Conservation (phyloP, 306 rosid species). For the Prunus mira region DNA sequence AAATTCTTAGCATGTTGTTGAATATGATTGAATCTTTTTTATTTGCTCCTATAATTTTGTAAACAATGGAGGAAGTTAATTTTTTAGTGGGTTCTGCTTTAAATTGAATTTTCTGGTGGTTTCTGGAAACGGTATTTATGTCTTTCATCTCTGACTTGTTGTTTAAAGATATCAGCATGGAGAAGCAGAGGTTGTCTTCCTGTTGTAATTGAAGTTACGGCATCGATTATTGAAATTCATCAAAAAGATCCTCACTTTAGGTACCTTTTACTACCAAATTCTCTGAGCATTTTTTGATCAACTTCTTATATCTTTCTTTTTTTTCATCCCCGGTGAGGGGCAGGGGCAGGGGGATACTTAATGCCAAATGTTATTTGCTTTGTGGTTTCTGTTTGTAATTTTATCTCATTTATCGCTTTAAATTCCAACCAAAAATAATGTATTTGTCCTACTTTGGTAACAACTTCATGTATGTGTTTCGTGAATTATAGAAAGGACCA, state of each 20-base stretch:
- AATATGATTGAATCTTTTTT: not conserved
- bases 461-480: not conserved
- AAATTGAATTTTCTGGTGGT: not conserved
- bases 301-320: not conserved
- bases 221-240: constrained; percentile 70
- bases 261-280: constrained; percentile 29
- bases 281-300: not conserved
- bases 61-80: not conserved
- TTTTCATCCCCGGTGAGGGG: not conserved
- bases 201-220: constrained; percentile 61
- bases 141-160: not conserved
- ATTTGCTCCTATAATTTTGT: not conserved
- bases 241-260: constrained; percentile 56
- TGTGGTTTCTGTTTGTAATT: not conserved
- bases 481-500: constrained; percentile 26
- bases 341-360: not conserved
- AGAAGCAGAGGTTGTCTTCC: constrained; percentile 86
- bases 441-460: not conserved
- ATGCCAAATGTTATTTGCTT: not conserved
- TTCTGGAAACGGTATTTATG: not conserved
- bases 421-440: not conserved
- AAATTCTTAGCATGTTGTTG: not conserved
- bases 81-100: not conserved
- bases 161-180: constrained; percentile 71
- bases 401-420: not conserved